phyloP scores from a whole-genome alignment of 148 eudicot species.

The Euryodendron excelsum region DNA sequence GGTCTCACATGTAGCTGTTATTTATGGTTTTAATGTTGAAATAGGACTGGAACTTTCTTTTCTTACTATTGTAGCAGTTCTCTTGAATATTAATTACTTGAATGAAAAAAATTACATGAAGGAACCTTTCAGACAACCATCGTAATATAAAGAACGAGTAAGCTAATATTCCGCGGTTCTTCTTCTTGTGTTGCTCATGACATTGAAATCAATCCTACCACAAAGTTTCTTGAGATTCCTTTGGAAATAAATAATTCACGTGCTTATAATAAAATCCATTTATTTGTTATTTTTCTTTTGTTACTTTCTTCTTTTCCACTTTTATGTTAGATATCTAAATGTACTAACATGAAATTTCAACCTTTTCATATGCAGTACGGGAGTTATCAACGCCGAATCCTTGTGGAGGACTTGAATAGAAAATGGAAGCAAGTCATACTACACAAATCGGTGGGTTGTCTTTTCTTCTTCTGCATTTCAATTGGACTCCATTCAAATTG shows the following conservation, averaged over 20 bases:
- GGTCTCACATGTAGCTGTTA: neutral
- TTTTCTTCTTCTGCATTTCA: conserved; percentile 5
- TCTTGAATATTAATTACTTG: neutral
- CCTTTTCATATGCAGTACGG: conserved; percentile 56
- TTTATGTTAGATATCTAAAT: neutral
- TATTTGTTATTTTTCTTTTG: neutral
- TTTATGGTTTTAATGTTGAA: neutral
- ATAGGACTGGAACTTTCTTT: neutral
- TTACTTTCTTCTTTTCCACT: no score
- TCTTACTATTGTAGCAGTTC: neutral
- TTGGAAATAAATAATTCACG: neutral
- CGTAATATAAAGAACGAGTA: neutral
- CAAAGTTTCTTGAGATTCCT: no score
- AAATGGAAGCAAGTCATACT: conserved; percentile 81
- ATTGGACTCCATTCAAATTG: neutral
- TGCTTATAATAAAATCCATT: neutral
- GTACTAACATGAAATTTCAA: conserved; percentile 18
- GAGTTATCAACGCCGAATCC: conserved; percentile 55
- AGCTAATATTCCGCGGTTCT: neutral
- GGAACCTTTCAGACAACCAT: neutral
- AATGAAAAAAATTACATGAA: neutral
- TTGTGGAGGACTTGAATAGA: conserved; percentile 80
- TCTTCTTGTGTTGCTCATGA: neutral
- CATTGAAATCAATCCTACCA: neutral
- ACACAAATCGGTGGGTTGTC: conserved; percentile 53